Base-by-base conservation (phyloP, 2,329 filamentous ascomycete genomes). In the Colletotrichum brevisporum region DNA sequence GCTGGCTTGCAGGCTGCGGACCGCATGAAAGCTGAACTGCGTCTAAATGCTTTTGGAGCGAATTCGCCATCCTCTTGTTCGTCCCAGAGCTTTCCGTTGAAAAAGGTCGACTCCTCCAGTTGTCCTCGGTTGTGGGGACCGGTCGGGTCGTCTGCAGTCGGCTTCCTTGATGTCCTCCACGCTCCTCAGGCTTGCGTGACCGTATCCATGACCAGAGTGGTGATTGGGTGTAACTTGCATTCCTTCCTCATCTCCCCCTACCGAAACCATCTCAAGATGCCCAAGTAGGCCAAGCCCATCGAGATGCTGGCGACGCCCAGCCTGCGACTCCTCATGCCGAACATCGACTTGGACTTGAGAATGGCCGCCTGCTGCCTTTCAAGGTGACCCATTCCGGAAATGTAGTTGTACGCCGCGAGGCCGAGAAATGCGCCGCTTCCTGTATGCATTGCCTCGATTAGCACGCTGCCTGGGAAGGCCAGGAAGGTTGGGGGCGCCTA, bases 351-450 rank as follows among this genome's bases (percentile, higher is more conserved):
- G 81, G 91, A 92, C 76, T 88, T 84, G 67, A 94, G 80, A 71
- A 95, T 93, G 69, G 83, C 80, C n/a, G 85, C 83, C 70, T 87
- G 85, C 77, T 93, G 91, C 74, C 86, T 84, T 74, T 90, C 86
- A 36, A 96, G 87, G 78, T 95, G 92, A 58, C 84, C 83, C 79
- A 90, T 91, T 67, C 93, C 93, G 3, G 91, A 92, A 70, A 90
- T 84, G 81, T 94, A 95, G 79, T 90, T 94, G 81, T 95, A 96
- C 1, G 86, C 90, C 4, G 90, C 93, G 16, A 95, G 88, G 1
- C 91, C 92, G 64, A 94, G 83, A 72, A 96, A 94, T 1, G 92
- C 91, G 47, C 90, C 86, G 75, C 92, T 91, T 52, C 93, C 93
- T 95, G 74, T 64, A 24, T 4, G 26, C 9, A 6, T 36, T 45